Evolutionary conservation across 306 rosid species (phyloP).

Genomic region (Fagus sylvatica): DNA sequence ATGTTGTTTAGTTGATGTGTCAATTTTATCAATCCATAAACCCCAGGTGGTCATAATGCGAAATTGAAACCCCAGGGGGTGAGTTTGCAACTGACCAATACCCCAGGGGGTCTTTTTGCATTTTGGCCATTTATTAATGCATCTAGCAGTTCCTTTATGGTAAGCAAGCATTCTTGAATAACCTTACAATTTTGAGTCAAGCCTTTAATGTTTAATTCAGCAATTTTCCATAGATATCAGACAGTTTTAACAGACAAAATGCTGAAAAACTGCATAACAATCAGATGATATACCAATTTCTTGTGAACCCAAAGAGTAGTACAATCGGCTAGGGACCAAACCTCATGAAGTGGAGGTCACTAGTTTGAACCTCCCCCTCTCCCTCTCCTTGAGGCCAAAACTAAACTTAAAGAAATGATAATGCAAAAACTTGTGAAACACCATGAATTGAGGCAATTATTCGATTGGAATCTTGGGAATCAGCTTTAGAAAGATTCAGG

Average conservation of each 20-base stretch:
- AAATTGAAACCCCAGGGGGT: too few relatives aligned
- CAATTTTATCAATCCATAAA: too few relatives aligned
- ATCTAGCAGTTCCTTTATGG: background rate
- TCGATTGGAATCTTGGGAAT: background rate
- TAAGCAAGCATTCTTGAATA: background rate
- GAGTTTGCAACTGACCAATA: too few relatives aligned
- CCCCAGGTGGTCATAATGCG: too few relatives aligned
- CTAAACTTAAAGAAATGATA: background rate
- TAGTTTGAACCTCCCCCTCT: too few relatives aligned
- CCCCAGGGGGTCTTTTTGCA: too few relatives aligned
- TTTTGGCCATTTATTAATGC: background rate
- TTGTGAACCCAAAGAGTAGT: too few relatives aligned
- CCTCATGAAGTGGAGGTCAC: too few relatives aligned
- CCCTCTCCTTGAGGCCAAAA: too few relatives aligned
- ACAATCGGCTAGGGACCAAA: too few relatives aligned
- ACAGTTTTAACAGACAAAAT: background rate
- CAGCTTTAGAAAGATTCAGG: background rate
- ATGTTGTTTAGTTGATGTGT: too few relatives aligned
- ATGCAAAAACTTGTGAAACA: background rate
- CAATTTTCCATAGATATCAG: background rate
- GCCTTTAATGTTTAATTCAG: background rate
- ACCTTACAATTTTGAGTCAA: background rate
- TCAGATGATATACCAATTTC: background rate
- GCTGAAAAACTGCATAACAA: background rate
- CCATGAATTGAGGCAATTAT: background rate